Conservation (phyloP, 129 eudicot species). For the Logfia minima region DNA sequence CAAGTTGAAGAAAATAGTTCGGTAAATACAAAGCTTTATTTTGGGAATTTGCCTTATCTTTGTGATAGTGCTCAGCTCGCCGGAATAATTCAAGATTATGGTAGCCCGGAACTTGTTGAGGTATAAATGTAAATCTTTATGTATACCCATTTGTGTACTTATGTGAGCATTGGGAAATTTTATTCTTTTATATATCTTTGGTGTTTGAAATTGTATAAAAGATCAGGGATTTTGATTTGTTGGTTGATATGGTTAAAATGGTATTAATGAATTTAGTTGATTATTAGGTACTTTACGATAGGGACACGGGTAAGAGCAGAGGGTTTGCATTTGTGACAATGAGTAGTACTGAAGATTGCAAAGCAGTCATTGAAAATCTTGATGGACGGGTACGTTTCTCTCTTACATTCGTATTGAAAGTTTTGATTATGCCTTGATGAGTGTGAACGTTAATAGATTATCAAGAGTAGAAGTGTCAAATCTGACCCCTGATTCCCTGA, state of each 20-base stretch:
- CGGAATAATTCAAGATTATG: conserved; percentile 79
- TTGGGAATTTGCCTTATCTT: conserved; percentile 83
- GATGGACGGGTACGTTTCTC: conserved; percentile 65
- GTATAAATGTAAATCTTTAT: conserved; percentile 30
- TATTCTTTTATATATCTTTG: neutral
- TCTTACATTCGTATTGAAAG: neutral
- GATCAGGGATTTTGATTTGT: neutral
- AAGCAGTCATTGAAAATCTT: conserved; percentile 71
- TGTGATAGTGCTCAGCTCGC: conserved; percentile 96
- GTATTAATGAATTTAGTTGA: conserved; percentile 14
- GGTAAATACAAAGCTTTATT: conserved; percentile 65
- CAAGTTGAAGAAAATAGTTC: conserved; percentile 8
- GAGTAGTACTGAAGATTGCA: conserved; percentile 81
- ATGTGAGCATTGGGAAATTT: neutral
- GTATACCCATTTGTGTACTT: neutral
- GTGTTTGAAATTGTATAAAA: neutral
- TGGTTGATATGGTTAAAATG: conserved; percentile 4
- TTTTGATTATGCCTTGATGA: neutral
- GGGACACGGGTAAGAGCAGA: conserved; percentile 81
- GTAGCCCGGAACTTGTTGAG: conserved; percentile 90
- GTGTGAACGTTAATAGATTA: neutral
- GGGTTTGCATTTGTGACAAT: conserved; percentile 97
- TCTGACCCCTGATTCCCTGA: neutral
- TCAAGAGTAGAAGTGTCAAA: neutral
- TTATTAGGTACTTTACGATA: conserved; percentile 71